Conservation (phyloP, 768 basidiomycete genomes). For the Leucocoprinus sp. region DNA sequence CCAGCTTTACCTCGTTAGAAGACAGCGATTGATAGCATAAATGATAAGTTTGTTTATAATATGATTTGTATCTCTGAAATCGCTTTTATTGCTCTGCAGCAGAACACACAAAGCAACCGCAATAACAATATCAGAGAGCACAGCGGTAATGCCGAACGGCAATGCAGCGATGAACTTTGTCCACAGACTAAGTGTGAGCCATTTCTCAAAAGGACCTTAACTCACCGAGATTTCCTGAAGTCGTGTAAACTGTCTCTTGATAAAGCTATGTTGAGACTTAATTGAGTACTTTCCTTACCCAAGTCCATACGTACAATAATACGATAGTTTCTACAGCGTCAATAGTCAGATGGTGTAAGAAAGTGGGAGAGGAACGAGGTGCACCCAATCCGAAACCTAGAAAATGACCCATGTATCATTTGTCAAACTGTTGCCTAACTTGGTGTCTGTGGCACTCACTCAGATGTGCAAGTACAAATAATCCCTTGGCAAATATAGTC, state of each 20-base stretch:
- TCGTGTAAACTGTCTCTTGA: constrained; percentile 26
- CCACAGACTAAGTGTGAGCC: not conserved
- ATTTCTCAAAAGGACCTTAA: not conserved
- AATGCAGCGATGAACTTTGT: constrained; percentile 27
- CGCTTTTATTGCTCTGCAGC: constrained; percentile 31
- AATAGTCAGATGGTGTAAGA: not conserved
- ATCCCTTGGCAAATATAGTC: constrained; percentile 12
- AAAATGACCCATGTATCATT: not conserved
- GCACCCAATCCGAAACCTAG: constrained; percentile 34
- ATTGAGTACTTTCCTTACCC: not conserved
- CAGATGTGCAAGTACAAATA: constrained; percentile 32
- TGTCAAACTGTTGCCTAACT: no score
- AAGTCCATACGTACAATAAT: constrained; percentile 22
- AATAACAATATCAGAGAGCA: constrained; percentile 40
- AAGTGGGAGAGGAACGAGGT: constrained; percentile 1
- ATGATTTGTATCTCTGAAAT: constrained; percentile 32
- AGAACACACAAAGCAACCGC: constrained; percentile 34
- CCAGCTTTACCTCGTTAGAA: constrained; percentile 48
- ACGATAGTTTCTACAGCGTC: constrained; percentile 27
- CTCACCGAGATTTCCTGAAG: constrained; percentile 29
- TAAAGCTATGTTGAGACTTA: constrained; percentile 22
- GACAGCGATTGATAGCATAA: constrained; percentile 42
- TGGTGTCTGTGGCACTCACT: constrained; percentile 19
- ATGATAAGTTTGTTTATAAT: constrained; percentile 38
- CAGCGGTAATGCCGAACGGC: constrained; percentile 37